Base-by-base conservation (phyloP, 345 rosid species). In the Alliaria petiolata region DNA sequence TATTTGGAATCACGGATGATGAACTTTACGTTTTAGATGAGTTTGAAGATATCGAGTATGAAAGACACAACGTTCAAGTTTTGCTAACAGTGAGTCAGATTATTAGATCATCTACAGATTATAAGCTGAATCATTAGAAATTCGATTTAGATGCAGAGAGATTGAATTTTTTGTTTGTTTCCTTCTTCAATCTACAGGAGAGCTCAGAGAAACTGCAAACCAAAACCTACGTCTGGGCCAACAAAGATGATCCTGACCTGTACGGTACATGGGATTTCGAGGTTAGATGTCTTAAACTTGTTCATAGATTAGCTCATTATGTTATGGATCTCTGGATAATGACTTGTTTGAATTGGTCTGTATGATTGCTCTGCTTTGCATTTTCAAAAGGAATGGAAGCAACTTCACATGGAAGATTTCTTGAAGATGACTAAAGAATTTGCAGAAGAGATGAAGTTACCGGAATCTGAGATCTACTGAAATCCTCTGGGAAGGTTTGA, bases 221-320 rank as follows among this genome's bases (percentile, higher is more conserved):
- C 3, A 26, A 84, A 56, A 68, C 96, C 4, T 95, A 91, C 26
- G 76, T 89, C 6, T 91, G 99, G 99, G 55, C 62, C 5, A 58
- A 88, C 45, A 64, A 76, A 62, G 69, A 81, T 56, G 98, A 95
- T 82, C 89, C 92, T 14, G 75, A 85, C 57, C 79, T 95, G 51
- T 83, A 76, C 13, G 93, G 98, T 28, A 82, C 89, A 8, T 89
- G 99, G 99, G 83, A 89, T 47, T 89, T 95, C 38, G 88, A 95
- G 97, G 99, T 95, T 2, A 54, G 44, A 2, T 46, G 12, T 49
- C 19, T 62, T 44, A 3, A 34, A 54, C 8, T 51, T 51, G 19
- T 59, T 10, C 35, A 30, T 17, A 7, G 7, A 38, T 55, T 22
- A 54, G 28, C 12, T 43, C 28, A 2, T 33, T 16, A n/a, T 17